Evolutionary conservation across 352 stramenopile genomes (phyloP).

Genomic region (Globisporangium acanthophoron): DNA sequence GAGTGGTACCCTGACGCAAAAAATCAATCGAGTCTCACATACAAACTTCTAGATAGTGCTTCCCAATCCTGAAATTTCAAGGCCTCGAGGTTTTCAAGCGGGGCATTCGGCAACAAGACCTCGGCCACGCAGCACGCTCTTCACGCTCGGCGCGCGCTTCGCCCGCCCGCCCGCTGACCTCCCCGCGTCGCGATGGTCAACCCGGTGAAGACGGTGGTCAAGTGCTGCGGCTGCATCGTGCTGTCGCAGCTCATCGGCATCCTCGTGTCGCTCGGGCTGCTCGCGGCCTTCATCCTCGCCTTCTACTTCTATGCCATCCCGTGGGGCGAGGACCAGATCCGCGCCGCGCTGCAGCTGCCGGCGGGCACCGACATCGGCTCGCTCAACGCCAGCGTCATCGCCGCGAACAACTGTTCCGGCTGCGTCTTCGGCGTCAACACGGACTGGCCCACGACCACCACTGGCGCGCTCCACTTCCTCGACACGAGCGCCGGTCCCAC

Average conservation of each 20-base stretch:
- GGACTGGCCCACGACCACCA: conserved; percentile 76
- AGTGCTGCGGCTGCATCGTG: conserved; percentile 75
- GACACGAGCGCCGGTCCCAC: conserved; percentile 62
- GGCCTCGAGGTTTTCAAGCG: no score
- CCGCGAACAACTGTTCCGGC: conserved; percentile 73
- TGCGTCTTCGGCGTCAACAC: conserved; percentile 81
- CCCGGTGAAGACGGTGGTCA: conserved; percentile 27
- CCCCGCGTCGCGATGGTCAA: conserved; percentile 10
- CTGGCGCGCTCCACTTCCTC: conserved; percentile 58
- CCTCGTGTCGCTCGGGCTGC: conserved; percentile 42
- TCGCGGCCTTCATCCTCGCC: conserved; percentile 43
- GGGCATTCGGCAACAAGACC: neutral
- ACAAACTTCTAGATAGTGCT: no score
- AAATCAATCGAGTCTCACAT: no score
- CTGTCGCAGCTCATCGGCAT: conserved; percentile 65
- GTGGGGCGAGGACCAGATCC: conserved; percentile 76
- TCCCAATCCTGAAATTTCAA: no score
- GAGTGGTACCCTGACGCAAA: no score
- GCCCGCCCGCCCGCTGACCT: no score
- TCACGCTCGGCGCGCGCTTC: no score
- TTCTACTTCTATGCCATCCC: conserved; percentile 73
- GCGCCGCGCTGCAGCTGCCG: conserved; percentile 37
- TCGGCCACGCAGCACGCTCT: neutral
- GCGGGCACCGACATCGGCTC: conserved; percentile 41
- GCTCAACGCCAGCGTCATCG: conserved; percentile 41